Evolutionary conservation across 139 green algal genomes (phyloP).

Genomic region (Chlamydomonas incerta): DNA sequence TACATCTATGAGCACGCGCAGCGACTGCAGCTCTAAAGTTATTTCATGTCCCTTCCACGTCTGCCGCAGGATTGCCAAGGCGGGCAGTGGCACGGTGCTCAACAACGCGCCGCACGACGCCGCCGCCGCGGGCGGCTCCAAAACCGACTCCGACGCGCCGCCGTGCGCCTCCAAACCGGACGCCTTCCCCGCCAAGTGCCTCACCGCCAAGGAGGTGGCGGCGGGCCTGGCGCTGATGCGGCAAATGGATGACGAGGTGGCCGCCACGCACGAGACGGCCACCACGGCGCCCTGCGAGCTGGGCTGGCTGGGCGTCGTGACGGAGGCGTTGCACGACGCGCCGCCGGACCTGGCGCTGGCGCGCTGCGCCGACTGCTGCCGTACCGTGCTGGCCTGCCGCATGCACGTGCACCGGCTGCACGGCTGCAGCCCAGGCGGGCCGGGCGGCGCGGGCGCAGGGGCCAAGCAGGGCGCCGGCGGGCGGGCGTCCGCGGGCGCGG

Average conservation of each 20-base stretch:
- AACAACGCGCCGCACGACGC: conserved; percentile 9
- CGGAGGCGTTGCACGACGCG: not conserved
- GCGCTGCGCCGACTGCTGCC: conserved; percentile 13
- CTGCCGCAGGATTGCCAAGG: conserved; percentile 31
- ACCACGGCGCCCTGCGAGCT: conserved; percentile 10
- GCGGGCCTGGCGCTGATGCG: not conserved
- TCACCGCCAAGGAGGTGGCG: not conserved
- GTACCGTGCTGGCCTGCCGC: conserved; percentile 5
- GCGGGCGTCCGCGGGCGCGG: not conserved
- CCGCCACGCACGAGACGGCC: not conserved
- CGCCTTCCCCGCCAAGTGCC: not conserved
- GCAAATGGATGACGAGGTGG: not conserved
- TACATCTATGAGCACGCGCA: too few relatives aligned
- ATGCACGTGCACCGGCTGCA: not conserved
- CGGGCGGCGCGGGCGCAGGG: not conserved
- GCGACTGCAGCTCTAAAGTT: too few relatives aligned
- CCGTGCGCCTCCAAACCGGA: conserved; percentile 2
- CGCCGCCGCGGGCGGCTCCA: not conserved
- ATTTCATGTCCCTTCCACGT: too few relatives aligned
- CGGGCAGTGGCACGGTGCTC: conserved; percentile 11
- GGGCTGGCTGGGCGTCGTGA: conserved; percentile 32
- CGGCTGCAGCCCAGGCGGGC: not conserved
- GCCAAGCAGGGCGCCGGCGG: not conserved
- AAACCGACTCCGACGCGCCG: conserved; percentile 15
- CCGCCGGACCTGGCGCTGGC: not conserved